Evolutionary conservation across 305 asterid genomes (phyloP).

Genomic region (Rubia peregrina): DNA sequence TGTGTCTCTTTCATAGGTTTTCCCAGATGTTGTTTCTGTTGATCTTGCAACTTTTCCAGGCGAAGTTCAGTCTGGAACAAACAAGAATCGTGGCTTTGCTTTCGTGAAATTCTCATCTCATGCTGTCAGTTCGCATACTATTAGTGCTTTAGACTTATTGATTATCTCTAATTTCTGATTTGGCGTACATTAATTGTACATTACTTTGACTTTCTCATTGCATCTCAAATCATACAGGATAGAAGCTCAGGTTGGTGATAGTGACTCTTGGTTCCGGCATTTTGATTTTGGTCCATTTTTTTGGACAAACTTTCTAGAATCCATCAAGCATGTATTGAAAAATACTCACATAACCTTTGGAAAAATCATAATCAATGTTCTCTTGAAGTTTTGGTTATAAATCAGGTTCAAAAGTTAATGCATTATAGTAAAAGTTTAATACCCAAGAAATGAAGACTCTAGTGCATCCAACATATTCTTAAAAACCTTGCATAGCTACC

Average conservation of each 20-base stretch:
- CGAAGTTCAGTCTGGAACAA: slow-evolving; percentile 49
- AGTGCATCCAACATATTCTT: background rate
- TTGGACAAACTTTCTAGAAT: slow-evolving; percentile 18
- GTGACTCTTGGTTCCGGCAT: slow-evolving; percentile 69
- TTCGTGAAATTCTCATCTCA: slow-evolving; percentile 81
- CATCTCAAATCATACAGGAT: slow-evolving; percentile 75
- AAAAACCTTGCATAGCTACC: background rate
- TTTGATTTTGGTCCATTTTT: slow-evolving; percentile 39
- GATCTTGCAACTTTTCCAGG: slow-evolving; percentile 48
- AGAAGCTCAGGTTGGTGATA: slow-evolving; percentile 82
- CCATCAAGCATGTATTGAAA: background rate
- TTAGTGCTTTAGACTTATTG: slow-evolving; percentile 5
- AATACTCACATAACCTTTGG: slow-evolving; percentile 5
- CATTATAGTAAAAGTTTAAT: slow-evolving; percentile 2
- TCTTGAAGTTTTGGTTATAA: slow-evolving; percentile 7
- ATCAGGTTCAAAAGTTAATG: slow-evolving; percentile 2
- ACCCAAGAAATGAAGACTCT: background rate
- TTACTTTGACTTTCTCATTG: slow-evolving; percentile 51
- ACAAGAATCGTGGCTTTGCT: slow-evolving; percentile 79
- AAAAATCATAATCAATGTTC: background rate
- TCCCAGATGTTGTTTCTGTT: slow-evolving; percentile 71
- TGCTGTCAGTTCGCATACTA: slow-evolving; percentile 51
- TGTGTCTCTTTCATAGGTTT: slow-evolving; percentile 38
- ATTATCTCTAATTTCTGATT: slow-evolving; percentile 16
- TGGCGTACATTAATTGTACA: slow-evolving; percentile 18